Evolutionary conservation across 257 asterid genomes (phyloP).

Genomic region (Striga asiatica): DNA sequence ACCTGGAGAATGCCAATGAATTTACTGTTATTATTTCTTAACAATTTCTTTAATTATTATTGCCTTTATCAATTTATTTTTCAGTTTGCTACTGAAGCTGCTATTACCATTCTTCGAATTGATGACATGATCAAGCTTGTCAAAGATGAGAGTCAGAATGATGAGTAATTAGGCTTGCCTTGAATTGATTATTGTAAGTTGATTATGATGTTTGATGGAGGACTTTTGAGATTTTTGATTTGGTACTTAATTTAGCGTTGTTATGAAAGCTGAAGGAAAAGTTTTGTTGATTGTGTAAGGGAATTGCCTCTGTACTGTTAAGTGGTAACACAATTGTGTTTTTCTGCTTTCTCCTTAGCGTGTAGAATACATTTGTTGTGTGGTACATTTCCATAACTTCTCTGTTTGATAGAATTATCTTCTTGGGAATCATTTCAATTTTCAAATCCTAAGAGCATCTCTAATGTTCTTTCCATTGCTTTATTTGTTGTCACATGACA

Average conservation of each 20-base stretch:
- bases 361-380: neutral
- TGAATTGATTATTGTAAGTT: slow-evolving; percentile 1
- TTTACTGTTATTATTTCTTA: neutral
- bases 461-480: too few species aligned
- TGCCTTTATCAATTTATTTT: neutral
- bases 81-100: slow-evolving; percentile 99
- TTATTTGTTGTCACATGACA: too few species aligned
- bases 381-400: neutral
- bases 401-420: neutral
- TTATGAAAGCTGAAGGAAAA: slow-evolving; percentile 15
- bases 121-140: slow-evolving; percentile 93
- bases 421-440: neutral
- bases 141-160: slow-evolving; percentile 77
- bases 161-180: slow-evolving; percentile 14
- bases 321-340: too few species aligned
- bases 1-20: neutral
- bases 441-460: too few species aligned
- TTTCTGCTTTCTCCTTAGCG: neutral
- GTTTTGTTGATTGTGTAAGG: slow-evolving; percentile 14
- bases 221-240: neutral
- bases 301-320: neutral
- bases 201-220: neutral
- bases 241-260: neutral
- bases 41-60: neutral
- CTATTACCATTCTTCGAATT: slow-evolving; percentile 92